phyloP scores from a whole-genome alignment of 2,329 filamentous ascomycete species.

The Monilinia fructigena region DNA sequence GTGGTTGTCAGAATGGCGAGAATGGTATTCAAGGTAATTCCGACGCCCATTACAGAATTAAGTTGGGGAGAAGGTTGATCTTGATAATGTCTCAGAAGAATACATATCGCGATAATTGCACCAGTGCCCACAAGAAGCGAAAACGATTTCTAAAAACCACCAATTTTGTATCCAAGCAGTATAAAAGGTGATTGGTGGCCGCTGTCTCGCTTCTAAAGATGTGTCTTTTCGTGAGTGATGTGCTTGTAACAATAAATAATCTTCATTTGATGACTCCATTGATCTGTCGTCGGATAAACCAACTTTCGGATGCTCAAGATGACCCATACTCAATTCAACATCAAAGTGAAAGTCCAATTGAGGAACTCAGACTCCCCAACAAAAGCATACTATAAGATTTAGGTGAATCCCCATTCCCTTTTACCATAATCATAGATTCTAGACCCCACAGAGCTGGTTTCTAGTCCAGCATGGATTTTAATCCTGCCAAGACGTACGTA shows the following conservation, averaged over 20 bases:
- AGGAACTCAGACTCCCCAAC: no score
- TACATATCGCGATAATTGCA: not conserved
- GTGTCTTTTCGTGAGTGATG: no score
- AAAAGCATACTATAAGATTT: no score
- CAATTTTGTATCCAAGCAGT: not conserved
- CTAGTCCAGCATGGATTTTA: no score
- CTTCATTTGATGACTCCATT: no score
- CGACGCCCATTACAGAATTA: not conserved
- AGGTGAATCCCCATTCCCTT: not conserved
- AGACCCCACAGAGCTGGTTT: not conserved
- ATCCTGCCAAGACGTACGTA: not conserved
- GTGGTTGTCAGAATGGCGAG: not conserved
- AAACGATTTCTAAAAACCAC: not conserved
- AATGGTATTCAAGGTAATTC: not conserved
- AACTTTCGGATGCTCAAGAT: no score
- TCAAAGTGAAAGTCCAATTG: no score
- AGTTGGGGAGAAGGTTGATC: not conserved
- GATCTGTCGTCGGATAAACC: no score
- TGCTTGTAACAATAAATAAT: no score
- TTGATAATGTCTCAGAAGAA: conserved; percentile 1
- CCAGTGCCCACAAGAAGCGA: not conserved
- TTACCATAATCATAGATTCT: not conserved
- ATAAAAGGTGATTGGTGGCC: not conserved
- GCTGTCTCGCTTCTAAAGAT: no score
- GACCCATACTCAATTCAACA: no score